Evolutionary conservation across 2,329 filamentous ascomycete species (phyloP).

Genomic region (Sporothrix protearum): DNA sequence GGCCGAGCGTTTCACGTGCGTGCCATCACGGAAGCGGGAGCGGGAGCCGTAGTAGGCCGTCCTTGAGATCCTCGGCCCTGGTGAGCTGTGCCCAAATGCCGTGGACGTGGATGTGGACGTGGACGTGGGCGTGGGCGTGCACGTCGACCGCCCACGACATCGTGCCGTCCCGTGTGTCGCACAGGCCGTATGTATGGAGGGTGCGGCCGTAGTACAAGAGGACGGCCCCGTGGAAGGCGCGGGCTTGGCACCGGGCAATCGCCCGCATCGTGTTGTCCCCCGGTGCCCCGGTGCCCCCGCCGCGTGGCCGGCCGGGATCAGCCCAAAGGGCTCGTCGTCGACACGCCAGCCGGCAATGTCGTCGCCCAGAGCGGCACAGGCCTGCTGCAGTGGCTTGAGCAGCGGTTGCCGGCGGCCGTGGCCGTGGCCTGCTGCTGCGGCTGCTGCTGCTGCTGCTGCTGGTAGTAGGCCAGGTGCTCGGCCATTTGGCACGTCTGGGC

Average conservation of each 20-base stretch:
- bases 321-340: neutral
- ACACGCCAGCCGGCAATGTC: constrained; percentile 8
- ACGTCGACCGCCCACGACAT: neutral
- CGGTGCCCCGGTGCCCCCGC: neutral
- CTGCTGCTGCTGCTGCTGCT: too few relatives aligned
- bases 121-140: neutral
- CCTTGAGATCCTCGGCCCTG: constrained; percentile 21
- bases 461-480: constrained; percentile 10
- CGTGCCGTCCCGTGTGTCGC: neutral
- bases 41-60: constrained; percentile 3
- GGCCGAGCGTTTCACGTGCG: neutral
- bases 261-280: constrained; percentile 4
- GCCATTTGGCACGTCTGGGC: constrained; percentile 21
- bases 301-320: neutral
- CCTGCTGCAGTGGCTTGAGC: neutral
- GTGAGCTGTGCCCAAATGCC: constrained; percentile 4
- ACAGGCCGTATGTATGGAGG: neutral
- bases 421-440: too few relatives aligned
- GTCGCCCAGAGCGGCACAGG: constrained; percentile 13
- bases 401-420: neutral
- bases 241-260: constrained; percentile 4
- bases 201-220: neutral
- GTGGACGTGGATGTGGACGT: too few relatives aligned
- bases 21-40: too few relatives aligned
- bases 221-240: constrained; percentile 1